Evolutionary conservation across 2,329 filamentous ascomycete genomes (phyloP), one percentile per base, ranked within the genome.

Genomic region (Aotearoamyces nothofagi): DNA sequence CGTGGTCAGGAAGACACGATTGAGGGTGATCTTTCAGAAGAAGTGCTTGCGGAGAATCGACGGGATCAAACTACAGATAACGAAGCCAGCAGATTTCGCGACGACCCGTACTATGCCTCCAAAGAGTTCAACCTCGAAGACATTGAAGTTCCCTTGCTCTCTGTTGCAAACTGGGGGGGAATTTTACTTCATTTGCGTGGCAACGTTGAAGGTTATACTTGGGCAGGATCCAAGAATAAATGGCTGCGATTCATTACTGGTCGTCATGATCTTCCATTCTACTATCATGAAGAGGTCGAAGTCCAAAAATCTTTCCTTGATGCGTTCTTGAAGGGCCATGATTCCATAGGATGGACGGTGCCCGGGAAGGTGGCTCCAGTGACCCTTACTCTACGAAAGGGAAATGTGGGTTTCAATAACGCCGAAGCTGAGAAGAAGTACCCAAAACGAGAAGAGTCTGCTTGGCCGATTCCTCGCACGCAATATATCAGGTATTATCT

Each of bases 241-340:
- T 82, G 75, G 38, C 57, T 81, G 1, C 64, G 75, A 5, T 69
- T 79, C 45, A 75, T 80, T 42, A 72, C 66, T 1, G 76, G 77
- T 2, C 61, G 77, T 0, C 76, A 82, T 36, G 76, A 81, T 40
- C 55, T 81, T 2, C 76, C 76, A 0, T 80, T 81, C 46, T 82
- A 79, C 51, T 78, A 79, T 44, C 49, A 63, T 1, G 69, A 79
- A 26, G 70, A 79, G 36, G 74, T 78, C 0, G 69, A 76, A 35
- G 40, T 81, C 0, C 77, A 81, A 42, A 60, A 57, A 26, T 69
- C 65, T 38, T 82, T 82, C 46, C 53, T 81, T 0, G 71, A 79
- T 33, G 75, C 75, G 0, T 82, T 82, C 43, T 58, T 82, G 19
- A 80, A 79, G 39, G 69, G 60, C 2, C 60, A 79, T 0, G 77